Base-by-base conservation (phyloP, 345 rosid genomes). In the Garcia nutans region DNA sequence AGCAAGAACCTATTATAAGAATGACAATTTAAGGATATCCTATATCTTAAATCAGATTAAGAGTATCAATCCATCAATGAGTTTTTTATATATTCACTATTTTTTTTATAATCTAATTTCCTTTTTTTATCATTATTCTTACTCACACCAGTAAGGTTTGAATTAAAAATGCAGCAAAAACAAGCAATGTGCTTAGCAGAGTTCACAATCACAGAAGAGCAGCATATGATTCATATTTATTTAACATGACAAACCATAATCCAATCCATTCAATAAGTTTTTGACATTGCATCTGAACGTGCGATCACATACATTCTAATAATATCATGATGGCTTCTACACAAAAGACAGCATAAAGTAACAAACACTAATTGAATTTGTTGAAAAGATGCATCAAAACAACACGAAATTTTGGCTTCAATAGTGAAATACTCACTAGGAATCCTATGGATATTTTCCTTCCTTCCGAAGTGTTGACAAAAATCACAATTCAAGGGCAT, bases 341-440 rank as follows among this genome's bases (percentile, higher is more conserved):
- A 17, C n/a, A 54, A 54, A 54, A 54, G 58, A 68, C 57, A 8
- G 22, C 22, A 68, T 44, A 49, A n/a, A 33, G 50, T 33, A 69
- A 33, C 68, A 70, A 69, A 3, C 24, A 74, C 2, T 54, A 54
- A 75, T 67, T 20, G 6, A 57, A 75, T 13, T 42, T 24, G 42
- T 28, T 5, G 28, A 37, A 24, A 54, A 33, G 50, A 58, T 67
- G 41, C 22, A 10, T 10, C 42, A 71, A 54, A 23, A 54, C 1
- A 15, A 41, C 17, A 6, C 0, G 20, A 41, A 22, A 37, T 28
- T 44, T 41, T 17, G 17, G 16, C 37, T 22, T 78, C 19, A 70
- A 73, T 13, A 28, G 49, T 6, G 1, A 55, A 31, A 50, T 37
- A 77, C 88, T 76, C 73, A 90, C 94, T 49, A 16, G 85, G 81